phyloP scores from a whole-genome alignment of 2,329 filamentous ascomycete genomes.

The Cladosporium sp. region DNA sequence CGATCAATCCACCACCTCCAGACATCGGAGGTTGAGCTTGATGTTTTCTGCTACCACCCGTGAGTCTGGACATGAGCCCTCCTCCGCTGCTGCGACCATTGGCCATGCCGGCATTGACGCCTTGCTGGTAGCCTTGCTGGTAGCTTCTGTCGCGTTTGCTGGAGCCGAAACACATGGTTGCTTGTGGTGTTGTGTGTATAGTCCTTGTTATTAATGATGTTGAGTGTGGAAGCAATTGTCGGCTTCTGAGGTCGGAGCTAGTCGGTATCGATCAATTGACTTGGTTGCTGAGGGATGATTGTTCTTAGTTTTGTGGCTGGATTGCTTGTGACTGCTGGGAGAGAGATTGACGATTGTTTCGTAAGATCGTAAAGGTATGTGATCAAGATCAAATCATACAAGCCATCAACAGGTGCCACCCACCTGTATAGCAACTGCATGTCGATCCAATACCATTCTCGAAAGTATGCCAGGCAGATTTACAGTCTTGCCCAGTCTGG shows the following conservation, averaged over 20 bases:
- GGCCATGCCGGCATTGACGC: not conserved
- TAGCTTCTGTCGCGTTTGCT: constrained; percentile 1
- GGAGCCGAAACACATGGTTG: constrained; percentile 3
- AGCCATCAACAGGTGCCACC: no score
- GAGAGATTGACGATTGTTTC: not conserved
- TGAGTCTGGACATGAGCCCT: not conserved
- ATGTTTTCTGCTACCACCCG: not conserved
- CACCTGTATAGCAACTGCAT: not conserved
- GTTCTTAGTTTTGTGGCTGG: no score
- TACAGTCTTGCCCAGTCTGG: not conserved
- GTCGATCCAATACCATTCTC: not conserved
- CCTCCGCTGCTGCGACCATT: not conserved
- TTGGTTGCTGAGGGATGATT: no score
- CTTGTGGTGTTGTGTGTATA: not conserved
- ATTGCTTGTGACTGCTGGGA: no score
- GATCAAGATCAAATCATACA: not conserved
- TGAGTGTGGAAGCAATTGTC: not conserved
- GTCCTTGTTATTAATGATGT: not conserved
- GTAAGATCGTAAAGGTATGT: not conserved
- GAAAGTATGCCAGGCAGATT: not conserved
- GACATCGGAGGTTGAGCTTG: not conserved
- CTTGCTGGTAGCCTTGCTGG: constrained; percentile 6
- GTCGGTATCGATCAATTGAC: no score
- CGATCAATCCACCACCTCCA: not conserved
- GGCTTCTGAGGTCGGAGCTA: no score